A percentile compares a stretch with the other conserved stretches of the same genome.
phyloP scores from a whole-genome alignment of 495 filamentous ascomycete genomes.

The Tuber calosporum region DNA sequence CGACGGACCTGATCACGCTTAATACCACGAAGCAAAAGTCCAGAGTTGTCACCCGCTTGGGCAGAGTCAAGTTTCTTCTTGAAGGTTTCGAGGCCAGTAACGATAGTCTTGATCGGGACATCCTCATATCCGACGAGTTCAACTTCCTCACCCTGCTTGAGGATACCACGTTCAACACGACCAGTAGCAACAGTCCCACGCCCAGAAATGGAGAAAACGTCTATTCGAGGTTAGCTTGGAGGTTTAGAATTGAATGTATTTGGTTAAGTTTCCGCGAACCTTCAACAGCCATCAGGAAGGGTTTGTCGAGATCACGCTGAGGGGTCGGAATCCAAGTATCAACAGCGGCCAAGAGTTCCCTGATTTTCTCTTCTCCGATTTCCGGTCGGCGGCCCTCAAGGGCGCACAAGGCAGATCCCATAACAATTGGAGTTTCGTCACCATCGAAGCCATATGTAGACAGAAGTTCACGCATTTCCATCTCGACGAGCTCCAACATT shows the following conservation, averaged over 20 bases:
- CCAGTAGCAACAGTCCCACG: constrained; percentile 96
- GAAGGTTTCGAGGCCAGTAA: constrained; percentile 99
- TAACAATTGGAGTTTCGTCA: constrained; percentile 90
- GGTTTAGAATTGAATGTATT: background rate
- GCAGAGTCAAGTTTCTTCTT: constrained; percentile 96
- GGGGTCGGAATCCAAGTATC: constrained; percentile 96
- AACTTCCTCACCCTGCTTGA: constrained; percentile 88
- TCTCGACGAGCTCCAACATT: constrained; percentile 99
- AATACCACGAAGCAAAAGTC: constrained; percentile 87
- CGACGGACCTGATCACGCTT: constrained; percentile 86
- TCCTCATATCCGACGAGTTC: constrained; percentile 80
- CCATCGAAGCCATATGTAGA: constrained; percentile 91
- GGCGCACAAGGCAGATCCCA: constrained; percentile 93
- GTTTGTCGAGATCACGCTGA: constrained; percentile 83
- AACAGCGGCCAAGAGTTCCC: constrained; percentile 79
- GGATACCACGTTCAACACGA: constrained; percentile 87
- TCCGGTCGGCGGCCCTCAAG: constrained; percentile 82
- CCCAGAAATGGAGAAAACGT: constrained; percentile 95
- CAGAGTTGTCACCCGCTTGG: constrained; percentile 94
- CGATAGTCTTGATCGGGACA: constrained; percentile 86
- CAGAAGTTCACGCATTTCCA: constrained; percentile 98
- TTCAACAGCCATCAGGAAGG: constrained; percentile 97
- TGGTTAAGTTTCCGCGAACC: constrained; percentile 15
- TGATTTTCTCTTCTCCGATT: constrained; percentile 76
- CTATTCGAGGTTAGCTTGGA: constrained; percentile 39